Conservation (phyloP, 73 alveolate species). For the Tetrahymena borealis region DNA sequence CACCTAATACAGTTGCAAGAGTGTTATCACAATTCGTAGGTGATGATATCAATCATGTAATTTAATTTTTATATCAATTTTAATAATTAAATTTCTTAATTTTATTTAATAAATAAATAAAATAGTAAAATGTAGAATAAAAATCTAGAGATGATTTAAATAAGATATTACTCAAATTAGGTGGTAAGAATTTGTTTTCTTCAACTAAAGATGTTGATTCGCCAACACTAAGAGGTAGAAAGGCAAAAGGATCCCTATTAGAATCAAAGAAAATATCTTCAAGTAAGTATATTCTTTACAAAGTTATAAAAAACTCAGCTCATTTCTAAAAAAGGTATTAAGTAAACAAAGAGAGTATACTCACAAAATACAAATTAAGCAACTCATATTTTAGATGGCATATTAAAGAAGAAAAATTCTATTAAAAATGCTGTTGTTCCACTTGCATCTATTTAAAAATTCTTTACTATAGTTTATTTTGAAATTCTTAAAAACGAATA, state of each 20-base stretch:
- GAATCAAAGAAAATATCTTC: background rate
- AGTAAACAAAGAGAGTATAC: background rate
- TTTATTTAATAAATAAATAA: background rate
- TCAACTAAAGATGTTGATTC: background rate
- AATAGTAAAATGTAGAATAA: background rate
- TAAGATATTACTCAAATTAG: background rate
- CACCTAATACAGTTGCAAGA: no score
- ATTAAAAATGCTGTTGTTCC: background rate
- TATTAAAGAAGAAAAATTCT: background rate
- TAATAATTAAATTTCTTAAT: no score
- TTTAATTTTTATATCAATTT: background rate
- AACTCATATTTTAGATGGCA: background rate
- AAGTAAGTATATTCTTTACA: background rate
- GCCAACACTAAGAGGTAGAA: background rate
- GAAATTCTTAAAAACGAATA: background rate
- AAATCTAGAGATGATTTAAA: background rate
- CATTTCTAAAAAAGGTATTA: background rate
- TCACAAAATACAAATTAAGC: background rate
- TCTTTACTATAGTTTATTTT: background rate
- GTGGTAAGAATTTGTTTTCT: no score
- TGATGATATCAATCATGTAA: background rate
- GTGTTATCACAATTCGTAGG: background rate
- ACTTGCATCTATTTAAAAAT: background rate
- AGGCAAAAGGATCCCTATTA: background rate
- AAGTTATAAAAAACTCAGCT: background rate